These are phyloP conservation scores for Jackrogersella multiformis DNA, from an alignment of 495 filamentous ascomycete genomes.

Conservation along the genomic window DNA sequence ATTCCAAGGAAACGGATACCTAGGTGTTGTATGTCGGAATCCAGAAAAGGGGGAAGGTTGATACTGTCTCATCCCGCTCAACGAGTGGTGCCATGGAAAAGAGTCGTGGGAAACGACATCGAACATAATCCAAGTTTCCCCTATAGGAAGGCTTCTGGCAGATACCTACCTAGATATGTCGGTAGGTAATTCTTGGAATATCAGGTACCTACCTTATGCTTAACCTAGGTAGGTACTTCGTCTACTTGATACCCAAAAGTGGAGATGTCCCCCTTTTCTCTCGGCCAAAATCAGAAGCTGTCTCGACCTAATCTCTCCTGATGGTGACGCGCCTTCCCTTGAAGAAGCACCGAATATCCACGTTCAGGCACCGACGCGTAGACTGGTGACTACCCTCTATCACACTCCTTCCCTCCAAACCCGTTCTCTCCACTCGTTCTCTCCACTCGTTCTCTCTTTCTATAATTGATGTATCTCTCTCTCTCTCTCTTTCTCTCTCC, in stretches of 20 bases:
- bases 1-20: not conserved
- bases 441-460: conserved; percentile 2
- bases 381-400: not conserved
- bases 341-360: conserved; percentile 21
- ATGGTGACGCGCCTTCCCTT: conserved; percentile 28
- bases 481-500: not conserved
- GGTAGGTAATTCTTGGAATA: not conserved
- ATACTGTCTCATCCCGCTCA: conserved; percentile 3
- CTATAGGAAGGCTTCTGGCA: conserved; percentile 21
- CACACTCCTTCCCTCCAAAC: not conserved
- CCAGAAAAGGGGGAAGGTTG: not conserved
- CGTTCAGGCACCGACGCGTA: not conserved
- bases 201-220: too few species aligned
- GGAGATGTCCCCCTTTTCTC: conserved; percentile 28
- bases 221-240: conserved; percentile 11
- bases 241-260: conserved; percentile 40
- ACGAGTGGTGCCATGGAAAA: not conserved
- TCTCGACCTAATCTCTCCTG: conserved; percentile 40
- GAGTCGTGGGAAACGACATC: conserved; percentile 16
- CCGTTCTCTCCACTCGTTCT: conserved; percentile 9
- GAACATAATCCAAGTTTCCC: too few species aligned
- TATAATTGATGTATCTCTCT: conserved; percentile 26
- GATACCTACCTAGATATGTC: too few species aligned
- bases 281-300: conserved; percentile 40
- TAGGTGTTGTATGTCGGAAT: not conserved